phyloP scores from a whole-genome alignment of 2,329 filamentous ascomycete genomes.

The Trichoderma sp. region DNA sequence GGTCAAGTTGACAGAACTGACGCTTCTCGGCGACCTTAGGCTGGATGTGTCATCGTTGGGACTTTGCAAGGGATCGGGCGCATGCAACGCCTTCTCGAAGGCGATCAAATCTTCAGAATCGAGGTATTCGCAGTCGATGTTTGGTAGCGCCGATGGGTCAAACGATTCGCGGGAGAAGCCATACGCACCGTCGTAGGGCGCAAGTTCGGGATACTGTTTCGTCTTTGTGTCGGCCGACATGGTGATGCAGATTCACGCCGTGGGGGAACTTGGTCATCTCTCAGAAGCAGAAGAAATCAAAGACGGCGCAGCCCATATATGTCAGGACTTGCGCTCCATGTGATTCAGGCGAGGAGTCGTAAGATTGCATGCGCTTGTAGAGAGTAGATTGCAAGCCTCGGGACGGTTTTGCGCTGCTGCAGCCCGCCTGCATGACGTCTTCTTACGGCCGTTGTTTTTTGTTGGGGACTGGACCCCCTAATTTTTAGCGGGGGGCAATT shows the following conservation, averaged over 20 bases:
- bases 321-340: not conserved
- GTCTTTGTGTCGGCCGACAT: not conserved
- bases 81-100: constrained; percentile 78
- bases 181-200: constrained; percentile 34
- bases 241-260: not conserved
- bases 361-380: not conserved
- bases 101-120: constrained; percentile 67
- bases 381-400: not conserved
- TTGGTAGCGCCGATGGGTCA: constrained; percentile 69
- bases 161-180: constrained; percentile 63
- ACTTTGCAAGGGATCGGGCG: constrained; percentile 70
- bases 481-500: constrained; percentile 5
- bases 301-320: not conserved
- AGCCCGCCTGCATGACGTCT: constrained; percentile 28
- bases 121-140: constrained; percentile 75
- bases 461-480: constrained; percentile 12
- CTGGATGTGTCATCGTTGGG: constrained; percentile 50
- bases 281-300: not conserved
- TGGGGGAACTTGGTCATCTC: not conserved
- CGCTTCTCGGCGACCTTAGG: constrained; percentile 41
- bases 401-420: not conserved
- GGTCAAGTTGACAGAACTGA: constrained; percentile 42
- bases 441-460: not conserved
- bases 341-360: not conserved
- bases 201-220: constrained; percentile 12